A percentile compares a stretch with the other conserved stretches of the same genome.
Conservation (phyloP, 2,329 filamentous ascomycete species). For the Calonectria multiphialidica region DNA sequence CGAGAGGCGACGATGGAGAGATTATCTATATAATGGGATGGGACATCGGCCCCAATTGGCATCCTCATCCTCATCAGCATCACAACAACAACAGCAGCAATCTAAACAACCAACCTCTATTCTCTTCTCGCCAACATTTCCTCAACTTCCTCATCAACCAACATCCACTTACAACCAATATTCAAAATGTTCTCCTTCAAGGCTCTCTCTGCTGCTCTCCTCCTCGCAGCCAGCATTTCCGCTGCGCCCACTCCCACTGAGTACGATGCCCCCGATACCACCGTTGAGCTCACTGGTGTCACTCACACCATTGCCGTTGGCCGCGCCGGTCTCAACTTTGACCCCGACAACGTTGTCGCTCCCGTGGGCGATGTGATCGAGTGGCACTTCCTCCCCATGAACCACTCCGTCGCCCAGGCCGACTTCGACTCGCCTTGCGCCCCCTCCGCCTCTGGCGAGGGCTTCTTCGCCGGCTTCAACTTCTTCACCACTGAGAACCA, state of each 20-base stretch:
- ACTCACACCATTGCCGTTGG: slow-evolving; percentile 62
- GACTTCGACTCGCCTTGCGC: slow-evolving; percentile 57
- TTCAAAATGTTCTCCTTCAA: slow-evolving; percentile 49
- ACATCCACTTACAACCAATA: slow-evolving; percentile 16
- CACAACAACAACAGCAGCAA: slow-evolving; percentile 13
- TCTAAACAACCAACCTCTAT: neutral
- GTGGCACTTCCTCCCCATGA: slow-evolving; percentile 65
- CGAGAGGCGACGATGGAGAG: neutral
- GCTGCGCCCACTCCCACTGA: slow-evolving; percentile 49
- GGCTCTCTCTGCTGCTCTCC: slow-evolving; percentile 43
- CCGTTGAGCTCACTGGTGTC: slow-evolving; percentile 51
- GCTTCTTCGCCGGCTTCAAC: slow-evolving; percentile 61
- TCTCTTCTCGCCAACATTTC: neutral
- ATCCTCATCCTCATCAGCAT: slow-evolving; percentile 32
- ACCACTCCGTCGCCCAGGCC: slow-evolving; percentile 62
- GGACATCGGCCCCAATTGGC: slow-evolving; percentile 9
- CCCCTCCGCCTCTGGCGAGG: slow-evolving; percentile 51
- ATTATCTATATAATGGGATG: slow-evolving; percentile 40
- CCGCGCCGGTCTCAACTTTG: slow-evolving; percentile 59
- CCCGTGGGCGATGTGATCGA: slow-evolving; percentile 63
- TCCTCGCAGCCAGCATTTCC: slow-evolving; percentile 45
- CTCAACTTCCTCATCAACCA: slow-evolving; percentile 13
- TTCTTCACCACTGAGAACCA: slow-evolving; percentile 52
- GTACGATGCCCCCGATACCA: slow-evolving; percentile 44
- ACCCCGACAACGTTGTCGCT: slow-evolving; percentile 63